Evolutionary conservation across 2,329 filamentous ascomycete genomes (phyloP).

Genomic region (Cytospora piceae): DNA sequence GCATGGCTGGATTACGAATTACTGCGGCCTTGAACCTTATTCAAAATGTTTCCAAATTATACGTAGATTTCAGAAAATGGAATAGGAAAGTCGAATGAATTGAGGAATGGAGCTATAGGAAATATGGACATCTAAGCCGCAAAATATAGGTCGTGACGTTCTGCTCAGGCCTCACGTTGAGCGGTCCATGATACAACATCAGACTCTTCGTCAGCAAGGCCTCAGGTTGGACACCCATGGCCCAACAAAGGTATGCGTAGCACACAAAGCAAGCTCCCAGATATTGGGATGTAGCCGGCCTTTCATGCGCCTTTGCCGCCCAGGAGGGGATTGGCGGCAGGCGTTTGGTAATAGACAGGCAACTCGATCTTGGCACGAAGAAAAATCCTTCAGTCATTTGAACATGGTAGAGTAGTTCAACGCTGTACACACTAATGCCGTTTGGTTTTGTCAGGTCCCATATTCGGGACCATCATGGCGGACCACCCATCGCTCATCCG

Average conservation of each 20-base stretch:
- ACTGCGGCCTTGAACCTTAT: neutral
- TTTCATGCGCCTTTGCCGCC: slow-evolving; percentile 60
- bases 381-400: slow-evolving; percentile 59
- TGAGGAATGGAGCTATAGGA: neutral
- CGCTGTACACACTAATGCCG: slow-evolving; percentile 66
- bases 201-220: neutral
- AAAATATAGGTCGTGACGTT: neutral
- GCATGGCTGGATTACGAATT: neutral
- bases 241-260: neutral
- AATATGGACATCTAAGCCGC: neutral
- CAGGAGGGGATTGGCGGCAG: slow-evolving; percentile 38
- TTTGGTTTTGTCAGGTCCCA: slow-evolving; percentile 31
- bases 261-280: neutral
- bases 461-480: neutral
- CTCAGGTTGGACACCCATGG: neutral
- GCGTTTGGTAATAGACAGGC: slow-evolving; percentile 64
- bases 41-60: neutral
- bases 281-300: slow-evolving; percentile 48
- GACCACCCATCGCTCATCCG: neutral
- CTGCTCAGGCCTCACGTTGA: neutral
- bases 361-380: slow-evolving; percentile 58
- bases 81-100: neutral
- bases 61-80: neutral
- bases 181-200: neutral
- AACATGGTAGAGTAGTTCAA: slow-evolving; percentile 53